These are phyloP conservation scores for Phellinidium pouzarii DNA, from an alignment of 1,284 basidiomycete genomes.

Conservation along the genomic window DNA sequence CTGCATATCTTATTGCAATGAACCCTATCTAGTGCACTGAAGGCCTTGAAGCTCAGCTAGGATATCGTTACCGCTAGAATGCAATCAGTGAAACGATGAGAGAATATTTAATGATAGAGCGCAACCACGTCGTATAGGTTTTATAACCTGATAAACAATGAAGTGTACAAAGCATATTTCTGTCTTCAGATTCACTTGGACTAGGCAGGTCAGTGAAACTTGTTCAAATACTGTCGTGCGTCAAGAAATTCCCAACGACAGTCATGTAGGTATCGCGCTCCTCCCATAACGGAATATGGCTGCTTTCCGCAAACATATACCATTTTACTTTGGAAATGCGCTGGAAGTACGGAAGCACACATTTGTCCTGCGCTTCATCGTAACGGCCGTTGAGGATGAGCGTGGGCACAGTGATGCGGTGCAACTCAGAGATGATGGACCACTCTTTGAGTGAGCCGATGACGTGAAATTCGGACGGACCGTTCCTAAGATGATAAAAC, in stretches of 20 bases:
- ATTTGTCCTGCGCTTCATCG: constrained; percentile 43
- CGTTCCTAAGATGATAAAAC: constrained; percentile 33
- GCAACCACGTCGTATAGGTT: too few species aligned
- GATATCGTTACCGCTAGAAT: too few species aligned
- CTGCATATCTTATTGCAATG: too few species aligned
- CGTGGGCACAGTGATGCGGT: constrained; percentile 41
- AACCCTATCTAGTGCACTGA: too few species aligned
- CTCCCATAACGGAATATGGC: constrained; percentile 41
- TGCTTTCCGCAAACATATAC: constrained; percentile 39
- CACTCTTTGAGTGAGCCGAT: constrained; percentile 43
- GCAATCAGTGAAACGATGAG: too few species aligned
- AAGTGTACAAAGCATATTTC: too few species aligned
- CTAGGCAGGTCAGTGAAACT: too few species aligned
- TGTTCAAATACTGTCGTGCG: too few species aligned
- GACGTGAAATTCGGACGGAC: constrained; percentile 45
- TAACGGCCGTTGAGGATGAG: constrained; percentile 45
- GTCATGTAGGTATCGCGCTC: constrained; percentile 40
- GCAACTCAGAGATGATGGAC: constrained; percentile 37
- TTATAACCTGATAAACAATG: too few species aligned
- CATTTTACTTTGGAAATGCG: constrained; percentile 40
- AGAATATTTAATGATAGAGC: too few species aligned
- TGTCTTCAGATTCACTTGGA: too few species aligned
- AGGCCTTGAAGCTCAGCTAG: too few species aligned
- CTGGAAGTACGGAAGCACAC: constrained; percentile 39
- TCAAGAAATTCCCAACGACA: constrained; percentile 32